A percentile compares a stretch with the other conserved stretches of the same genome.
phyloP scores from a whole-genome alignment of 1,284 basidiomycete genomes.

The Hemileia vastatrix region DNA sequence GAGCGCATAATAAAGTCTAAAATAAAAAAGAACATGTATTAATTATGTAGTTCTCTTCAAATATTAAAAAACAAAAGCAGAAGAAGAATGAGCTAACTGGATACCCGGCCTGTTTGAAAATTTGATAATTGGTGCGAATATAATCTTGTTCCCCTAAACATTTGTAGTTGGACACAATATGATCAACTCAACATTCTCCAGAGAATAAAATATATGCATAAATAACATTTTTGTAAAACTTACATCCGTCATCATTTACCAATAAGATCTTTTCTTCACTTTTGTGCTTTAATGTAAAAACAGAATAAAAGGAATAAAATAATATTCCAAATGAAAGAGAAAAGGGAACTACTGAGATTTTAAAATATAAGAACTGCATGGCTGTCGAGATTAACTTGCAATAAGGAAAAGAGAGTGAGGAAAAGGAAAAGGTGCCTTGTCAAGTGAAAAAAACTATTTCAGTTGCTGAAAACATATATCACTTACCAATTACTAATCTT shows the following conservation, averaged over 20 bases:
- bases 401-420: too few species aligned
- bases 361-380: too few species aligned
- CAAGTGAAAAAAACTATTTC: too few species aligned
- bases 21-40: background rate
- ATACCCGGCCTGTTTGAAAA: background rate
- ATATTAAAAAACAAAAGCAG: background rate
- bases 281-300: too few species aligned
- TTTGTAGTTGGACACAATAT: background rate
- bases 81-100: background rate
- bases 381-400: too few species aligned
- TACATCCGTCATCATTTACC: slow-evolving; percentile 1
- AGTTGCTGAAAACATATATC: too few species aligned
- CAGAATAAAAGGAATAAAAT: too few species aligned
- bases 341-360: too few species aligned
- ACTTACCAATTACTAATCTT: too few species aligned
- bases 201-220: background rate
- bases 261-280: too few species aligned
- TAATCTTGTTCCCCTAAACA: background rate
- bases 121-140: background rate
- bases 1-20: background rate
- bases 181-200: background rate
- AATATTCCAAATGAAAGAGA: too few species aligned
- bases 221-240: background rate
- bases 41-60: background rate
- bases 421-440: too few species aligned